Evolutionary conservation across 140 eudicot species (phyloP).

Genomic region (Stevia rebaudiana): DNA sequence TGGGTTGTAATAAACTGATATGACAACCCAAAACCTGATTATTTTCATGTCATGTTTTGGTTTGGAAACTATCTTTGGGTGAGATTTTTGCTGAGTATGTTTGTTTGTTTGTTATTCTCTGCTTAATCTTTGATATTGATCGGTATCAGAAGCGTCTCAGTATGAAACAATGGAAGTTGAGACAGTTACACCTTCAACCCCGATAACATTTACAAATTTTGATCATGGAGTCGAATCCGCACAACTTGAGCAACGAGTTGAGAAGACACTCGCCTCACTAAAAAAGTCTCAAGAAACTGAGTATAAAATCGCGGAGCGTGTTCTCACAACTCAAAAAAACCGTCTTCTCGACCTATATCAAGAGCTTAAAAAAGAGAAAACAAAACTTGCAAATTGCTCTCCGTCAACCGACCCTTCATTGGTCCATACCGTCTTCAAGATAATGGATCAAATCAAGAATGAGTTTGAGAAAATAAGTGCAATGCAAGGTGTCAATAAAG

Average conservation of each 20-base stretch:
- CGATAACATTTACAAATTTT: slow-evolving; percentile 28
- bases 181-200: no score
- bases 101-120: background rate
- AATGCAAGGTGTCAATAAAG: slow-evolving; percentile 58
- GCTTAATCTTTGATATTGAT: background rate
- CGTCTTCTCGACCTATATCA: slow-evolving; percentile 43
- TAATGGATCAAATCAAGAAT: slow-evolving; percentile 47
- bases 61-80: no score
- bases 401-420: slow-evolving; percentile 35
- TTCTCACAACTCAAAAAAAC: slow-evolving; percentile 53
- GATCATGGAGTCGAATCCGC: slow-evolving; percentile 41
- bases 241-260: slow-evolving; percentile 52
- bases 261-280: slow-evolving; percentile 42
- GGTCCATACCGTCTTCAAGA: slow-evolving; percentile 35
- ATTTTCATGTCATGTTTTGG: no score
- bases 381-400: slow-evolving; percentile 35
- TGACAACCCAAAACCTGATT: no score
- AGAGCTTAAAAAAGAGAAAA: slow-evolving; percentile 48
- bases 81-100: no score
- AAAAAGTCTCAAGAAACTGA: slow-evolving; percentile 57
- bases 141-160: slow-evolving; percentile 30
- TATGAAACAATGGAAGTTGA: slow-evolving; percentile 30
- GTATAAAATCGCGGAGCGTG: slow-evolving; percentile 43
- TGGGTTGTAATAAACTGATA: background rate
- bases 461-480: slow-evolving; percentile 49